These are phyloP conservation scores for Kurtzmaniella cleridarum DNA, from an alignment of 805 yeast species.

Conservation along the genomic window DNA sequence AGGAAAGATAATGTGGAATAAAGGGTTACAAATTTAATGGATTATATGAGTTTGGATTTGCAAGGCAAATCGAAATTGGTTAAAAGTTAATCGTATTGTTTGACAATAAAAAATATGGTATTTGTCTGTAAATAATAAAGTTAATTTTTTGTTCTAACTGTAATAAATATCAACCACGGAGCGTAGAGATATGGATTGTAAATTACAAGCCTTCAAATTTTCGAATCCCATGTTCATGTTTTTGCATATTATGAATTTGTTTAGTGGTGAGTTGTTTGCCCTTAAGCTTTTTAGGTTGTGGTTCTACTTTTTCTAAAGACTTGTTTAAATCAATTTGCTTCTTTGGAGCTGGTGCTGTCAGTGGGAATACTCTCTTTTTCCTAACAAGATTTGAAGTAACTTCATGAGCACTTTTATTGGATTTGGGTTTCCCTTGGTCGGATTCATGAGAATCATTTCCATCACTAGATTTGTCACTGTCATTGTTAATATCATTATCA, in stretches of 20 bases:
- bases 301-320: conserved; percentile 9
- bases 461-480: conserved; percentile 1
- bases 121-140: no score
- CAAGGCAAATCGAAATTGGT: no score
- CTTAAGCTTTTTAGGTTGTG: conserved; percentile 20
- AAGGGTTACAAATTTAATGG: no score
- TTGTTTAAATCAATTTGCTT: conserved; percentile 17
- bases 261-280: conserved; percentile 32
- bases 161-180: neutral
- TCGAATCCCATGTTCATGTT: conserved; percentile 59
- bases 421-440: no score
- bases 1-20: no score
- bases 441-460: conserved; percentile 8
- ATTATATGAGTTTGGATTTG: no score
- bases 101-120: no score
- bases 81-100: no score
- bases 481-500: conserved; percentile 7
- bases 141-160: neutral
- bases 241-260: conserved; percentile 43
- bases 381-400: conserved; percentile 9
- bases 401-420: conserved; percentile 5
- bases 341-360: conserved; percentile 10
- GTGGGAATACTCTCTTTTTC: conserved; percentile 9
- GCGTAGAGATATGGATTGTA: neutral
- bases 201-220: conserved; percentile 54